Evolutionary conservation across 768 basidiomycete species (phyloP).

Genomic region (Tylopilus sp.): DNA sequence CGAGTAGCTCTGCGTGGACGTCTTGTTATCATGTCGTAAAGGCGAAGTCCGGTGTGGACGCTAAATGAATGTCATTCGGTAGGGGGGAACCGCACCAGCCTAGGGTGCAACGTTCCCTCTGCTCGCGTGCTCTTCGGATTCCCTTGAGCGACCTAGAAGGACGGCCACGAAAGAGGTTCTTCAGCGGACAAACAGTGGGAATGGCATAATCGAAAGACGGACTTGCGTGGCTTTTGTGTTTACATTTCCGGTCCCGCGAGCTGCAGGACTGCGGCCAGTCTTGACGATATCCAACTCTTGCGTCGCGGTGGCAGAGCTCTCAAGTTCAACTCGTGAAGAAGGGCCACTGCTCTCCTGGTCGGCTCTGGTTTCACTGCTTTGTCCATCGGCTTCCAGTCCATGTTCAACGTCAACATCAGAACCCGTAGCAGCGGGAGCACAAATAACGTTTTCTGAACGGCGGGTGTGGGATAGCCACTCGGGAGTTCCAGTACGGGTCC

Average conservation of each 20-base stretch:
- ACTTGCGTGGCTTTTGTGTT: slow-evolving; percentile 14
- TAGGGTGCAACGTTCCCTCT: slow-evolving; percentile 3
- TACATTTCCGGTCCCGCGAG: neutral
- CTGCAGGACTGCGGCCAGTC: neutral
- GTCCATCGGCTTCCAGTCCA: slow-evolving; percentile 7
- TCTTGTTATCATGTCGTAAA: neutral
- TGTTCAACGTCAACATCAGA: slow-evolving; percentile 19
- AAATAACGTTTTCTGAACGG: slow-evolving; percentile 14
- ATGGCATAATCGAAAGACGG: slow-evolving; percentile 10
- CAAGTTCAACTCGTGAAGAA: neutral
- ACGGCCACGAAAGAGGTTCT: slow-evolving; percentile 2
- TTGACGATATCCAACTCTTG: neutral
- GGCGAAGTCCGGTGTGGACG: slow-evolving; percentile 3
- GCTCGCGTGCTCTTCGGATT: neutral
- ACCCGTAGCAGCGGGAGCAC: neutral
- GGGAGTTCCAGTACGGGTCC: slow-evolving; percentile 37
- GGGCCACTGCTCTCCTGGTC: neutral
- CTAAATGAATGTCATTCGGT: slow-evolving; percentile 33
- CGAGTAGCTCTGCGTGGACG: neutral
- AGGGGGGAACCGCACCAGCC: slow-evolving; percentile 34
- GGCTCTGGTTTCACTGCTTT: neutral
- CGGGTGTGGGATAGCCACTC: slow-evolving; percentile 46
- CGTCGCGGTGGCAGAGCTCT: neutral
- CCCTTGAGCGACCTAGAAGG: slow-evolving; percentile 9
- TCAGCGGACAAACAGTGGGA: slow-evolving; percentile 11